Conservation (phyloP, 2,329 filamentous ascomycete species). For the Scedosporium boydii region DNA sequence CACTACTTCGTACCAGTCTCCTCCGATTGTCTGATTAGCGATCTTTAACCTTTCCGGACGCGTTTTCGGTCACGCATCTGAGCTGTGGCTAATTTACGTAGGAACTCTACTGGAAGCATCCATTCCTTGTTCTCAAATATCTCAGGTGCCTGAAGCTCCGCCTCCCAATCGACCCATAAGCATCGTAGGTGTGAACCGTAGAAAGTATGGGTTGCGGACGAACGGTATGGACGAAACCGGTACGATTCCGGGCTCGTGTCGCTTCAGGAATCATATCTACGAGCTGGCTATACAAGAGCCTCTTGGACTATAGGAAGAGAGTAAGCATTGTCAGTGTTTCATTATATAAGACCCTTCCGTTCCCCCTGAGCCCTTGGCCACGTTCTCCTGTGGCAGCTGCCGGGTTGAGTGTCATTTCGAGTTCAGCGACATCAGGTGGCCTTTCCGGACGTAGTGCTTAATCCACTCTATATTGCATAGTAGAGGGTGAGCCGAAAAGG, state of each 20-base stretch:
- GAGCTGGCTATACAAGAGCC: no score
- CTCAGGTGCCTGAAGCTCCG: conserved; percentile 1
- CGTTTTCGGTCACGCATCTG: conserved; percentile 2
- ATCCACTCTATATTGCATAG: no score
- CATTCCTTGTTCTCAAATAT: conserved; percentile 1
- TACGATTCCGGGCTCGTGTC: background rate
- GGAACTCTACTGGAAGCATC: background rate
- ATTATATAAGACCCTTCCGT: no score
- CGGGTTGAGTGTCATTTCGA: no score
- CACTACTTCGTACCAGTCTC: no score
- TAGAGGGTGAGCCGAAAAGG: no score
- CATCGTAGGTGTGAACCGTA: background rate
- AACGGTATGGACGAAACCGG: background rate
- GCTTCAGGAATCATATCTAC: background rate
- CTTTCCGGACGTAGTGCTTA: no score
- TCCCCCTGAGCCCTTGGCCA: no score
- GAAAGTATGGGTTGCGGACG: background rate
- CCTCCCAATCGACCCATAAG: conserved; percentile 2
- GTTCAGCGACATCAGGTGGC: no score
- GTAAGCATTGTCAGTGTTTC: no score
- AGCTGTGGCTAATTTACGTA: background rate
- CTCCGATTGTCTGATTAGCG: conserved; percentile 1
- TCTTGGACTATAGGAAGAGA: no score
- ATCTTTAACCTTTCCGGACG: background rate
- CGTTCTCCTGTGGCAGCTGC: no score